These are phyloP conservation scores for Marasmius fiardii DNA, from an alignment of 1,284 basidiomycete genomes.

Conservation along the genomic window DNA sequence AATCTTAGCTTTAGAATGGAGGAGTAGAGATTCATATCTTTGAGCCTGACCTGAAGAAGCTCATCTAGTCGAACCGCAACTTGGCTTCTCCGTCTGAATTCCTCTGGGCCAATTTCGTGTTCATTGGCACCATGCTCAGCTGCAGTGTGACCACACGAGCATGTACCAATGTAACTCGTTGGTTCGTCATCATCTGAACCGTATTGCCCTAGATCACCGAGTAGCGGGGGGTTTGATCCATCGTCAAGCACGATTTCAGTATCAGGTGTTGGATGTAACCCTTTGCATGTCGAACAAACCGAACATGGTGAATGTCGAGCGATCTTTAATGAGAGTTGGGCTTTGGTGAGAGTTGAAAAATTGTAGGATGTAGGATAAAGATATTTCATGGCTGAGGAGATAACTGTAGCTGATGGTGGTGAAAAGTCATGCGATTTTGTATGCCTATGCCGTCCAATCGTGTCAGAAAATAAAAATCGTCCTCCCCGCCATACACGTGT, in stretches of 20 bases:
- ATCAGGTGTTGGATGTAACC: slow-evolving; percentile 64
- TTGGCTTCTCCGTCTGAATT: slow-evolving; percentile 68
- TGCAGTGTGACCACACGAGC: slow-evolving; percentile 75
- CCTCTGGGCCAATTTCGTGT: slow-evolving; percentile 47
- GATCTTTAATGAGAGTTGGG: slow-evolving; percentile 63
- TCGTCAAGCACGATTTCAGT: slow-evolving; percentile 57
- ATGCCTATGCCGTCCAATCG: too few species aligned
- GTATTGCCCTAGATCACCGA: slow-evolving; percentile 56
- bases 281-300: slow-evolving; percentile 55
- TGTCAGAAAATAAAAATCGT: too few species aligned
- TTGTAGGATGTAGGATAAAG: slow-evolving; percentile 61
- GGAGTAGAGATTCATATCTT: background rate
- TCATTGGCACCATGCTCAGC: slow-evolving; percentile 69
- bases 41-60: slow-evolving; percentile 66
- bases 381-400: slow-evolving; percentile 44
- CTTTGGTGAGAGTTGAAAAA: slow-evolving; percentile 41
- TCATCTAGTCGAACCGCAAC: slow-evolving; percentile 85
- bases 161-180: slow-evolving; percentile 58
- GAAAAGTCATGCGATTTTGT: slow-evolving; percentile 1
- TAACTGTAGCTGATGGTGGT: slow-evolving; percentile 4
- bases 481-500: too few species aligned
- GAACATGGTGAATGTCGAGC: slow-evolving; percentile 69
- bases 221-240: slow-evolving; percentile 40
- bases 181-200: slow-evolving; percentile 62
- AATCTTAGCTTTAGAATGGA: background rate